Evolutionary conservation across 2,329 filamentous ascomycete genomes (phyloP).

Genomic region (Didymellaceae sp.): DNA sequence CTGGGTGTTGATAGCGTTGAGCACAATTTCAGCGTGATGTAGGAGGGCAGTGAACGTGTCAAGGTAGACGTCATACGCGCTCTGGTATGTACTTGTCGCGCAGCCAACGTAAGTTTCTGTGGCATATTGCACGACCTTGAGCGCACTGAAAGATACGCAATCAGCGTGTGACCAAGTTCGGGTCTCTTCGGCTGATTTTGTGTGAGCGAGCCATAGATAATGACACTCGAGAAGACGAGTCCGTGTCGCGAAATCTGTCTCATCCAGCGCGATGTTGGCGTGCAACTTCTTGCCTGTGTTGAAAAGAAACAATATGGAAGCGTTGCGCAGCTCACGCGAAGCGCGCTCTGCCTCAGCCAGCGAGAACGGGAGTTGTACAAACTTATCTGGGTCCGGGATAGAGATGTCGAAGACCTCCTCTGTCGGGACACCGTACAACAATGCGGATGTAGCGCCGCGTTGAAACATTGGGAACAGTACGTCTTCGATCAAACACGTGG

Average conservation of each 20-base stretch:
- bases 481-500: slow-evolving; percentile 18
- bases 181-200: slow-evolving; percentile 8
- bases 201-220: slow-evolving; percentile 20
- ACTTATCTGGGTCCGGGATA: slow-evolving; percentile 1
- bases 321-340: slow-evolving; percentile 30
- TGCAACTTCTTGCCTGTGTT: slow-evolving; percentile 8
- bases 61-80: slow-evolving; percentile 24
- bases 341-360: slow-evolving; percentile 26
- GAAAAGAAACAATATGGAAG: slow-evolving; percentile 20
- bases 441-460: slow-evolving; percentile 24
- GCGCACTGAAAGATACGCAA: slow-evolving; percentile 16
- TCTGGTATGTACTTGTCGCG: slow-evolving; percentile 16
- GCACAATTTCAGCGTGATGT: slow-evolving; percentile 24
- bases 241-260: slow-evolving; percentile 15
- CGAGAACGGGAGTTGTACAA: slow-evolving; percentile 4
- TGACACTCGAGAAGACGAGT: slow-evolving; percentile 23
- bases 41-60: slow-evolving; percentile 25
- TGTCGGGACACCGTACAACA: slow-evolving; percentile 24
- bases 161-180: slow-evolving; percentile 19
- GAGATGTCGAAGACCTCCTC: slow-evolving; percentile 18
- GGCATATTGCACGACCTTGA: slow-evolving; percentile 24
- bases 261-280: not conserved
- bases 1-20: slow-evolving; percentile 20
- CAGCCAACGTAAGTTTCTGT: slow-evolving; percentile 20
- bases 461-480: slow-evolving; percentile 32